phyloP scores from a whole-genome alignment of 192 early-diverging fungal genomes.

The Phlyctochytrium planicorne region DNA sequence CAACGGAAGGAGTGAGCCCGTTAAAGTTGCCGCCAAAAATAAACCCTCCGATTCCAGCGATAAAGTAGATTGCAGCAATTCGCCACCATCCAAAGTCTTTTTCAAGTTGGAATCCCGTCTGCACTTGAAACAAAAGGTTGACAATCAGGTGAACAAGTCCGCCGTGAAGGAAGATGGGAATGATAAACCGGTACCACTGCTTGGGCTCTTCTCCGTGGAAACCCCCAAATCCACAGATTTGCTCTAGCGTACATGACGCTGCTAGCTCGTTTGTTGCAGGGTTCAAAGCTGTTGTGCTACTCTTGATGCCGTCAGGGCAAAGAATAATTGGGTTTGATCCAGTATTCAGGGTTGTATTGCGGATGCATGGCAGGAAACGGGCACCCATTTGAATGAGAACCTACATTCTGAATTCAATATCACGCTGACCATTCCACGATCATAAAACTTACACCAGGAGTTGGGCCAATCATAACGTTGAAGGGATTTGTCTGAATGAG shows the following conservation, averaged over 20 bases:
- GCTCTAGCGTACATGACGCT: conserved; percentile 50
- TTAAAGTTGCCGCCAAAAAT: conserved; percentile 73
- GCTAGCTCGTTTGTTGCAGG: conserved; percentile 3
- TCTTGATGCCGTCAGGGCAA: conserved; percentile 46
- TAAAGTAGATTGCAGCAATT: conserved; percentile 70
- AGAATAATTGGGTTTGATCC: conserved; percentile 12
- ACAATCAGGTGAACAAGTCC: conserved; percentile 75
- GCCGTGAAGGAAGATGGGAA: conserved; percentile 79
- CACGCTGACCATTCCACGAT: too few relatives aligned
- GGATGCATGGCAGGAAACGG: conserved; percentile 80
- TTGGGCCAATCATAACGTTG: conserved; percentile 84
- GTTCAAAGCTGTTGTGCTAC: not conserved
- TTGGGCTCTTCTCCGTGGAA: conserved; percentile 55
- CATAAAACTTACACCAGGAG: too few relatives aligned
- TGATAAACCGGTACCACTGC: conserved; percentile 80
- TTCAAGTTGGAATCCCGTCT: conserved; percentile 72
- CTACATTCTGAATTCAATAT: too few relatives aligned
- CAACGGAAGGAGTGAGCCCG: conserved; percentile 53
- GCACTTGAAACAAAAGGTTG: conserved; percentile 72
- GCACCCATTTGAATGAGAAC: conserved; percentile 69
- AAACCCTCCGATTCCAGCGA: conserved; percentile 75
- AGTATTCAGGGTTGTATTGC: conserved; percentile 25
- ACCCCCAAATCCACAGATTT: conserved; percentile 63
- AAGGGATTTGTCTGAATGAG: conserved; percentile 66
- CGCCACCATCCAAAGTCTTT: conserved; percentile 72